A percentile compares a stretch with the other conserved stretches of the same genome.
Evolutionary conservation across 2,329 filamentous ascomycete species (phyloP).

Genomic region (Fusarium irregulare): DNA sequence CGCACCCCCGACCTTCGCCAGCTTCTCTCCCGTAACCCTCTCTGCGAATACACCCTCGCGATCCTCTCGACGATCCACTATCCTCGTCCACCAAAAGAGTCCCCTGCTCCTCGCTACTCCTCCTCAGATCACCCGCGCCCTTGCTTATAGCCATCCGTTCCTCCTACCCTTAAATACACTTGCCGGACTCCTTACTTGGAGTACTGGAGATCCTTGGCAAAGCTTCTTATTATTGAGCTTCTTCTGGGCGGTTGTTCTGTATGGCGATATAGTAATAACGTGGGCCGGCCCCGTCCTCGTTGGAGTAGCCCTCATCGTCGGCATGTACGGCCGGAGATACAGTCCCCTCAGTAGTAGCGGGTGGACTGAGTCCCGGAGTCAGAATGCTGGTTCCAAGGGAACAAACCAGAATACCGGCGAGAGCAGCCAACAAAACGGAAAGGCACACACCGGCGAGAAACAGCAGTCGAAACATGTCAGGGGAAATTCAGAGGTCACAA

Average conservation of each 20-base stretch:
- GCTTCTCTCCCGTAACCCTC: conserved; percentile 87
- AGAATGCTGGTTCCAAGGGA: conserved; percentile 40
- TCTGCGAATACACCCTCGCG: conserved; percentile 72
- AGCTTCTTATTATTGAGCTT: conserved; percentile 87
- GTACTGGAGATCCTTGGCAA: conserved; percentile 93
- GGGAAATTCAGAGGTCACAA: conserved; percentile 67
- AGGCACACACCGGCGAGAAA: conserved; percentile 43
- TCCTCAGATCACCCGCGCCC: conserved; percentile 90
- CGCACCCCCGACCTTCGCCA: conserved; percentile 79
- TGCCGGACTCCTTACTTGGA: conserved; percentile 91
- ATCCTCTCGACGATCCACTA: conserved; percentile 81
- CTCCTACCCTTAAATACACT: conserved; percentile 88
- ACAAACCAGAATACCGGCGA: conserved; percentile 30
- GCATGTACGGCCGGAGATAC: conserved; percentile 92
- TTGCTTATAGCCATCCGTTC: conserved; percentile 97
- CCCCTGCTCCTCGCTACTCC: conserved; percentile 92
- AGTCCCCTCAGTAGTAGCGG: conserved; percentile 89
- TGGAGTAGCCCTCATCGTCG: conserved; percentile 81
- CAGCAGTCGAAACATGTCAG: conserved; percentile 54
- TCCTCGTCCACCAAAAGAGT: conserved; percentile 96
- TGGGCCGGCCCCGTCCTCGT: conserved; percentile 86
- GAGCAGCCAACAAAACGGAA: conserved; percentile 43
- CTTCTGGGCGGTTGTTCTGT: conserved; percentile 89
- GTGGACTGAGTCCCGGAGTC: conserved; percentile 66
- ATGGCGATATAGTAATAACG: conserved; percentile 85